A percentile compares a stretch with the other conserved stretches of the same genome.
These are phyloP conservation scores for Drechslerella coelobrocha DNA, from an alignment of 2,329 filamentous ascomycete genomes.

Conservation along the genomic window DNA sequence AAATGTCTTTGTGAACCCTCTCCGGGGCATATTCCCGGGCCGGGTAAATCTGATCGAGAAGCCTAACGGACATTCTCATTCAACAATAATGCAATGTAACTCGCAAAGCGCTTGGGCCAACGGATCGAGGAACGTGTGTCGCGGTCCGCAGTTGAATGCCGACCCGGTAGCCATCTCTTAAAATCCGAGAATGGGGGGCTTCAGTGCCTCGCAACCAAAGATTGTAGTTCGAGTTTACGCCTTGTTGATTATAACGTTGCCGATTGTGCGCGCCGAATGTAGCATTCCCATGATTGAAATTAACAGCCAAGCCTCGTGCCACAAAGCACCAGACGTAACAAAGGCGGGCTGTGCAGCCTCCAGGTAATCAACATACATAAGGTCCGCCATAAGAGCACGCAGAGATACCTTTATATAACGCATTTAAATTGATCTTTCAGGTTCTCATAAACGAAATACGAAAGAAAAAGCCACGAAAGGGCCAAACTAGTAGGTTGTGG, in stretches of 20 bases:
- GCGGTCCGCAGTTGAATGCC: too few species aligned
- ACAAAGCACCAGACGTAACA: neutral
- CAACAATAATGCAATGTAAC: neutral
- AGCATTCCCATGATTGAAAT: neutral
- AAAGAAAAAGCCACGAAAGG: neutral
- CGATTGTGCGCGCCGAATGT: neutral
- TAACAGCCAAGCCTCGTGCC: neutral
- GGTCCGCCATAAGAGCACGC: too few species aligned
- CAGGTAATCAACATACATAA: neutral
- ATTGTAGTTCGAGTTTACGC: neutral
- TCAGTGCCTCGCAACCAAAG: too few species aligned
- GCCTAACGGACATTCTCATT: neutral
- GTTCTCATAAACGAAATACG: neutral
- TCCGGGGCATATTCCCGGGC: slow-evolving; percentile 33
- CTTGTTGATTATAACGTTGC: neutral
- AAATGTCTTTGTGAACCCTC: slow-evolving; percentile 10
- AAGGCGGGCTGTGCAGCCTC: neutral
- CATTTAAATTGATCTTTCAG: too few species aligned
- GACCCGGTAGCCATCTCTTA: too few species aligned
- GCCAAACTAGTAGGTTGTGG: neutral
- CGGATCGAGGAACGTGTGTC: too few species aligned
- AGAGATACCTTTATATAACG: too few species aligned
- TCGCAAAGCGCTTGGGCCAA: neutral
- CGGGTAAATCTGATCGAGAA: slow-evolving; percentile 28
- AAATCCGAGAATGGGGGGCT: too few species aligned